phyloP scores from a whole-genome alignment of 2,329 filamentous ascomycete genomes.

The Hypoxylon sp. region DNA sequence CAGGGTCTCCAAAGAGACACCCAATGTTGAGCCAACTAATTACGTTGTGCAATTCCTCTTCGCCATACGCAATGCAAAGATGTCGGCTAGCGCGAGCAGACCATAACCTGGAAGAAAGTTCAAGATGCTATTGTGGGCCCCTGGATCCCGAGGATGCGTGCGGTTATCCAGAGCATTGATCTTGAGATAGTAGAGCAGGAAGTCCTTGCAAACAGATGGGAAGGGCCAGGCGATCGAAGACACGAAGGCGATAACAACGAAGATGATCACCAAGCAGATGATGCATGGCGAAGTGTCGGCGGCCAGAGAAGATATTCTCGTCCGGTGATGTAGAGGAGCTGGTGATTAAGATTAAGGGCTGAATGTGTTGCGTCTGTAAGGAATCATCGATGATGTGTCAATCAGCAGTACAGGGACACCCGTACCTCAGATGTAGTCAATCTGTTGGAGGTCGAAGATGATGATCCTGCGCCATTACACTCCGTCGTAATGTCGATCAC shows the following conservation, averaged over 20 bases:
- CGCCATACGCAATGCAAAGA: not conserved
- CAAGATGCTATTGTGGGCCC: not conserved
- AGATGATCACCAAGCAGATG: too few species aligned
- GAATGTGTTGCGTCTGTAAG: not conserved
- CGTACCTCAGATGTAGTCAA: not conserved
- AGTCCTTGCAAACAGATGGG: not conserved
- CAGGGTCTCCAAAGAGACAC: not conserved
- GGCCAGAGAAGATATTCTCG: not conserved
- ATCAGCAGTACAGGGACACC: not conserved
- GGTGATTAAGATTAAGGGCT: not conserved
- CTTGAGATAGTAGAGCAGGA: not conserved
- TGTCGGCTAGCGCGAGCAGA: not conserved
- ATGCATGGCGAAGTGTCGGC: not conserved
- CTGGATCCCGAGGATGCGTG: not conserved
- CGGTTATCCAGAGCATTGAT: not conserved
- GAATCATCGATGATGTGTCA: not conserved
- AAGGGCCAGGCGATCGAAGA: not conserved
- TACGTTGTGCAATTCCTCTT: not conserved
- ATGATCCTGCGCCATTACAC: not conserved
- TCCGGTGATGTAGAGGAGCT: too few species aligned
- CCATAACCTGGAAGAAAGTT: not conserved
- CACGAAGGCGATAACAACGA: not conserved
- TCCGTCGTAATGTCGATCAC: not conserved
- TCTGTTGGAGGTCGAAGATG: not conserved
- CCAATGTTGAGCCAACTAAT: not conserved